These are phyloP conservation scores for Venturia aucupariae DNA, from an alignment of 2,329 filamentous ascomycete species.

Conservation along the genomic window DNA sequence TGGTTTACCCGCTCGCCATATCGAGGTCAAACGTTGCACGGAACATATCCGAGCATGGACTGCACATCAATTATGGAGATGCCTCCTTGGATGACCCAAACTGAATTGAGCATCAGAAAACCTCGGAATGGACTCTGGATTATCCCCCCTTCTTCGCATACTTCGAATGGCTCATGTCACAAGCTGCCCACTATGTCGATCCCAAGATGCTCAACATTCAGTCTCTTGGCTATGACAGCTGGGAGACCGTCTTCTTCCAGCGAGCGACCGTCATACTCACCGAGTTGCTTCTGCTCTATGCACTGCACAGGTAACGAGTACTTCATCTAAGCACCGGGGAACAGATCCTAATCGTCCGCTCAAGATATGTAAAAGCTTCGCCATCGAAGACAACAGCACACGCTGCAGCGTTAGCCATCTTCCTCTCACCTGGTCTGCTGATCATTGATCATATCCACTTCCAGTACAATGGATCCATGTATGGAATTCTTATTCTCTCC, in stretches of 20 bases:
- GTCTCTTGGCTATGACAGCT: conserved; percentile 79
- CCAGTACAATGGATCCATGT: conserved; percentile 97
- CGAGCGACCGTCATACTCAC: conserved; percentile 76
- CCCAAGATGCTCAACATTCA: conserved; percentile 71
- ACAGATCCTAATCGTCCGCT: conserved; percentile 17
- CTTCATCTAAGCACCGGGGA: background rate
- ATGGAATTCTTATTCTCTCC: conserved; percentile 80
- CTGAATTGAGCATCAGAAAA: conserved; percentile 46
- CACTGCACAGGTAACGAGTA: conserved; percentile 58
- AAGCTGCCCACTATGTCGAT: conserved; percentile 67
- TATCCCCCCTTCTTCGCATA: conserved; percentile 97
- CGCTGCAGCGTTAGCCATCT: conserved; percentile 75
- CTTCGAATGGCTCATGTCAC: conserved; percentile 89
- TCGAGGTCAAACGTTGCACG: background rate
- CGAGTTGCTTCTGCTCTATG: conserved; percentile 75
- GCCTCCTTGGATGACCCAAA: background rate
- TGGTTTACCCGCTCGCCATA: background rate
- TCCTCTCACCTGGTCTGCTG: conserved; percentile 84
- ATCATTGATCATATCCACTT: conserved; percentile 99
- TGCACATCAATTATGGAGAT: background rate
- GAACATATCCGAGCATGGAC: background rate
- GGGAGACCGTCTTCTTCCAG: conserved; percentile 92
- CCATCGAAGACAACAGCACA: conserved; percentile 71
- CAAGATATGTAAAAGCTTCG: conserved; percentile 66
- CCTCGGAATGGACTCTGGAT: conserved; percentile 98